Conservation (phyloP, 495 filamentous ascomycete species). For the Podospora pseudocomata region DNA sequence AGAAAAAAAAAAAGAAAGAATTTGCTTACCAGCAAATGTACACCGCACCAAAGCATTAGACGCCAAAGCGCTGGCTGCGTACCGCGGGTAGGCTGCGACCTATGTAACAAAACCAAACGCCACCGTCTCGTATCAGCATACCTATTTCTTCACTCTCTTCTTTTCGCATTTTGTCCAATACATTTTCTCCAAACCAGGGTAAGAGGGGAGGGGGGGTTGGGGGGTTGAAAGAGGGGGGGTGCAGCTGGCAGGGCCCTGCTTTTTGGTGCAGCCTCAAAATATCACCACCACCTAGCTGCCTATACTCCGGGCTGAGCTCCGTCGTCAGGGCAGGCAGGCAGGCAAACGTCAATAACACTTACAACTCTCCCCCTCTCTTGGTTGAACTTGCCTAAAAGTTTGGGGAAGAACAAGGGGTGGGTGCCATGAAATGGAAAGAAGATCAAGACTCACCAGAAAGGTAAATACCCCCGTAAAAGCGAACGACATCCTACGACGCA, state of each 20-base stretch:
- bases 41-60: slow-evolving; percentile 84
- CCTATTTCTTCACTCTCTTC: neutral
- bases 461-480: slow-evolving; percentile 88
- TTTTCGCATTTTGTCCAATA: slow-evolving; percentile 26
- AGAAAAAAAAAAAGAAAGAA: slow-evolving; percentile 6
- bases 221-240: neutral
- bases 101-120: slow-evolving; percentile 12
- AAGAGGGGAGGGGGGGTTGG: too few species aligned
- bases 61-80: slow-evolving; percentile 82
- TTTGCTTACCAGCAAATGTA: slow-evolving; percentile 74
- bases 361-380: neutral
- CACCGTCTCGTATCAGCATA: slow-evolving; percentile 26
- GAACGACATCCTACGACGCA: slow-evolving; percentile 59
- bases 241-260: neutral
- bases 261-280: neutral
- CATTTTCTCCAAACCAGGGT: slow-evolving; percentile 8
- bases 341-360: neutral
- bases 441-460: slow-evolving; percentile 57
- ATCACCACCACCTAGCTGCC: too few species aligned
- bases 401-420: neutral
- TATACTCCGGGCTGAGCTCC: too few species aligned
- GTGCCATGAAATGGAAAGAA: neutral
- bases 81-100: slow-evolving; percentile 89
- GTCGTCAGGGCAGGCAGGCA: neutral
- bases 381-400: neutral